Evolutionary conservation across 352 stramenopile genomes (phyloP).

Genomic region (Globisporangium barbulae): DNA sequence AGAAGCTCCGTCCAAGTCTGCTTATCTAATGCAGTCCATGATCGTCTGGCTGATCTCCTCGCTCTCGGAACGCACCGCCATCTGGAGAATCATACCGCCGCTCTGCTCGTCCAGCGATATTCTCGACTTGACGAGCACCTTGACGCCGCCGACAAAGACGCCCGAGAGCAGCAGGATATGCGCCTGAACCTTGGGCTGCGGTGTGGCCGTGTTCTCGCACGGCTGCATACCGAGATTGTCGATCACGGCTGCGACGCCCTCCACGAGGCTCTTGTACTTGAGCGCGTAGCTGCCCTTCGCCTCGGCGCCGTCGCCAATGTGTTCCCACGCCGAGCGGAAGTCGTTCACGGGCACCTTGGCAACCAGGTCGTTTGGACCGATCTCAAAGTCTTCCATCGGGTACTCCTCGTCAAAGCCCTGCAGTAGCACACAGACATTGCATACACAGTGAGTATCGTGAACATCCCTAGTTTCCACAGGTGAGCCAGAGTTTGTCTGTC

Average conservation of each 20-base stretch:
- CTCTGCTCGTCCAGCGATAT: constrained; percentile 89
- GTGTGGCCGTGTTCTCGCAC: constrained; percentile 92
- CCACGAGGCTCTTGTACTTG: constrained; percentile 96
- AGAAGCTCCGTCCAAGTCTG: not conserved
- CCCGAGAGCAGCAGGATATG: constrained; percentile 97
- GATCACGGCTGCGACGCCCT: constrained; percentile 94
- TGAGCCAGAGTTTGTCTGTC: not conserved
- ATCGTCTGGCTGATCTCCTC: constrained; percentile 95
- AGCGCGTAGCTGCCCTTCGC: constrained; percentile 96
- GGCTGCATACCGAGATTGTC: constrained; percentile 97
- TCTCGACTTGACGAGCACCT: constrained; percentile 95
- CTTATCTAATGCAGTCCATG: constrained; percentile 95
- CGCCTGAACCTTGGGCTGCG: constrained; percentile 88
- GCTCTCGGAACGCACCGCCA: constrained; percentile 95
- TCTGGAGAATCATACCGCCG: constrained; percentile 93
- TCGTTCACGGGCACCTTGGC: constrained; percentile 95
- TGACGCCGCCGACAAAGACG: constrained; percentile 94
- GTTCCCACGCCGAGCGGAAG: constrained; percentile 96
- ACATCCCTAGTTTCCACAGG: too few species aligned
- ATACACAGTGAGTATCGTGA: not conserved
- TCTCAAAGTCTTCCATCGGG: constrained; percentile 96
- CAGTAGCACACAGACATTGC: constrained; percentile 9
- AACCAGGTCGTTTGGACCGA: constrained; percentile 96
- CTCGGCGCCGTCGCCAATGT: constrained; percentile 92
- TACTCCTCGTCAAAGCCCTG: constrained; percentile 98